Base-by-base conservation (phyloP, 306 rosid species). In the Malus sylvestris region DNA sequence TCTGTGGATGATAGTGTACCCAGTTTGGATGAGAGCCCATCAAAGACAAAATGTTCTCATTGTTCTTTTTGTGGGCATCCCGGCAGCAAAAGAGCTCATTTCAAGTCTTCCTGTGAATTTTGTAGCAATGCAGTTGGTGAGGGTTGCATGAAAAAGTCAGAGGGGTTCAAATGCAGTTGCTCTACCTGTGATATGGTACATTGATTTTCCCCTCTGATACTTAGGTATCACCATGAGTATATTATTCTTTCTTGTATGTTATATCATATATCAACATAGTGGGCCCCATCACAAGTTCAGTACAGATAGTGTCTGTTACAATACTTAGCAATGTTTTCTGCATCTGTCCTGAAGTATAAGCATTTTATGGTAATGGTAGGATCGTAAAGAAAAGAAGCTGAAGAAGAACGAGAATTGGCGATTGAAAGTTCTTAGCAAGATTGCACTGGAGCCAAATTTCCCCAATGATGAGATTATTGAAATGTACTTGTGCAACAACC, bases 11-110 rank as follows among this genome's bases (percentile, higher is more conserved):
- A 79, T 60, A 67, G 53, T 81, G 51, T 76, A 65, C 77, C 81
- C 38, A 78, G 85, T 78, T 76, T 53, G 52, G 87, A 76, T 33
- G 81, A 59, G 65, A 90, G 72, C 73, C 83, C 83, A 44, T 81
- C 70, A 27, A 85, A 75, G 84, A 80, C 35, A 67, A 95, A 87
- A 82, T 73, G 73, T 82, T 76, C 87, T 85, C 97, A 92, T 76
- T 95, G 97, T 81, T 87, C 96, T 75, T 88, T 92, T 83, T 92
- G 97, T 82, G 99, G 97, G 81, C 96, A 92, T 87, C 97, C 92
- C n/a, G 97, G 97, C 79, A 88, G 76, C 86, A 92, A 85, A 71
- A 83, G 78, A 77, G 86, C 85, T 67, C 97, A 95, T 81, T 53
- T 77, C 77, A 88, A 86, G 84, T 72, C 72, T 79, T 75, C 92